Conservation (phyloP, 2,329 filamentous ascomycete genomes). For the Clonostachys rosea region DNA sequence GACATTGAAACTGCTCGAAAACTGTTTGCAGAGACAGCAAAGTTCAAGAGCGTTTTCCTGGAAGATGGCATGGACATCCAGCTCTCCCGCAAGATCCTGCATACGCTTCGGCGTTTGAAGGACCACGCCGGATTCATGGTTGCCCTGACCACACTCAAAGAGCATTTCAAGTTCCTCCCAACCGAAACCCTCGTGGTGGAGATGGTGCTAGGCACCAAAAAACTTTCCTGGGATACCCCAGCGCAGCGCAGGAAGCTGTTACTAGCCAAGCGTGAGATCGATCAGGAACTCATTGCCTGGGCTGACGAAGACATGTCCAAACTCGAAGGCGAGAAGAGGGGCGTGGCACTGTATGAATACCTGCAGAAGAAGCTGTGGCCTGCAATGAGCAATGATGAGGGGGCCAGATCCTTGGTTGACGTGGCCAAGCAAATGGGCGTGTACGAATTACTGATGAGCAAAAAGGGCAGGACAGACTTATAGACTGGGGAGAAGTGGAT, state of each 20-base stretch:
- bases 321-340: slow-evolving; percentile 25
- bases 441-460: slow-evolving; percentile 21
- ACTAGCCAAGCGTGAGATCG: slow-evolving; percentile 33
- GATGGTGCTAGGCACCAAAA: slow-evolving; percentile 36
- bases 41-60: slow-evolving; percentile 38
- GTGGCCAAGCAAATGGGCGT: slow-evolving; percentile 38
- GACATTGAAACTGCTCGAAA: slow-evolving; percentile 29
- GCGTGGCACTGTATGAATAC: slow-evolving; percentile 34
- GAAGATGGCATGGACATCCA: slow-evolving; percentile 37
- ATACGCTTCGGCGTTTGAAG: slow-evolving; percentile 41
- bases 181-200: slow-evolving; percentile 41
- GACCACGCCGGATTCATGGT: slow-evolving; percentile 40
- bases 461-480: not conserved
- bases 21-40: slow-evolving; percentile 44
- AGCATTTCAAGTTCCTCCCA: slow-evolving; percentile 36
- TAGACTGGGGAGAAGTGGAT: no score
- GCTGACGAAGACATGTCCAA: slow-evolving; percentile 20
- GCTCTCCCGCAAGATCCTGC: slow-evolving; percentile 42
- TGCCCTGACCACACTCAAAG: slow-evolving; percentile 35
- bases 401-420: slow-evolving; percentile 16
- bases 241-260: slow-evolving; percentile 33
- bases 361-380: slow-evolving; percentile 32
- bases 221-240: slow-evolving; percentile 35
- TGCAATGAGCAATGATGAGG: slow-evolving; percentile 4
- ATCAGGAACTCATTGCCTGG: slow-evolving; percentile 24